Evolutionary conservation across 148 eudicot species (phyloP).

Genomic region (Rhododendron simsii): DNA sequence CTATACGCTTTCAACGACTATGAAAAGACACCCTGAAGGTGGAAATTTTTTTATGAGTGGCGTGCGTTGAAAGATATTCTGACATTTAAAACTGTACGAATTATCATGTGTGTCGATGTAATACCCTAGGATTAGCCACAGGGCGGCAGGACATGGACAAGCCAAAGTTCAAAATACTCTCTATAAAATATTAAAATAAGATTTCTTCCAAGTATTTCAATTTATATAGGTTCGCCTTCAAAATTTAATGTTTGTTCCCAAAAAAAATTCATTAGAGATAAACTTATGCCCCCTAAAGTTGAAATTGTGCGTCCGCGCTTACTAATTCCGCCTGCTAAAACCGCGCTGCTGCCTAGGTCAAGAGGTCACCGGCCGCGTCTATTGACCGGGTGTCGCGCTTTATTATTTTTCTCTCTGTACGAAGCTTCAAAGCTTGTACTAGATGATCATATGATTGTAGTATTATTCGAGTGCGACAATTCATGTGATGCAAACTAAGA

Average conservation of each 20-base stretch:
- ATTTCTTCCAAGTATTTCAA: not conserved
- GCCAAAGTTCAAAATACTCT: not conserved
- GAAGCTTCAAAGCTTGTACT: constrained; percentile 26
- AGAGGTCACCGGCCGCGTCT: constrained; percentile 13
- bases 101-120: not conserved
- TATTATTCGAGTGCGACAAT: not conserved
- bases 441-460: not conserved
- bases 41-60: not conserved
- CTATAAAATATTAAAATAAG: not conserved
- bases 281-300: not conserved
- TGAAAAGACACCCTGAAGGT: not conserved
- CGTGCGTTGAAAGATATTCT: not conserved
- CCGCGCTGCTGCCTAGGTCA: not conserved
- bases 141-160: not conserved
- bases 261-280: not conserved
- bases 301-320: not conserved
- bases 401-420: constrained; percentile 19
- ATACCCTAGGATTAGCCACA: not conserved
- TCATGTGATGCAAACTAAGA: not conserved
- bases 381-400: constrained; percentile 27
- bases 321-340: not conserved
- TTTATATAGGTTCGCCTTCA: not conserved
- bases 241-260: not conserved
- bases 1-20: not conserved
- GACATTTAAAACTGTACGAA: not conserved